Percentiles rank a stretch among this genome's conserved stretches.
Evolutionary conservation across 345 rosid species (phyloP).

Genomic region (Boechera retrofracta): DNA sequence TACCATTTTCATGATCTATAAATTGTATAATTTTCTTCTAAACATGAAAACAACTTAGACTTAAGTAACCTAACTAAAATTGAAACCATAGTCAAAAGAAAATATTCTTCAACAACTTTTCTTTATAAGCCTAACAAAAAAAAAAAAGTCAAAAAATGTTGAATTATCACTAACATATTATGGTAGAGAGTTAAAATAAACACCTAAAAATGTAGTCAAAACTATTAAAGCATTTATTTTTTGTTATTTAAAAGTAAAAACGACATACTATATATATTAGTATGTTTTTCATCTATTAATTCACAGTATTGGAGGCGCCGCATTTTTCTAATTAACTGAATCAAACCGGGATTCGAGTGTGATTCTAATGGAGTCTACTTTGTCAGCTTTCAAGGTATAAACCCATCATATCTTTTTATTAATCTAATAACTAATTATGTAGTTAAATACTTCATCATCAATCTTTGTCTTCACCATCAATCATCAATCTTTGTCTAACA

Average conservation of each 20-base stretch:
- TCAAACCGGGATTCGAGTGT: neutral
- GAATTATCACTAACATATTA: neutral
- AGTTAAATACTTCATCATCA: neutral
- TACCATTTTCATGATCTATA: neutral
- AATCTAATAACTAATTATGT: neutral
- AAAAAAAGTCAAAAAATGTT: neutral
- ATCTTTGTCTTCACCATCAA: constrained; percentile 3
- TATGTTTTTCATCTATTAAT: neutral
- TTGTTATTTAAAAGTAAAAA: too few species aligned
- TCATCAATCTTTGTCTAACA: neutral
- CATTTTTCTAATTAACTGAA: neutral
- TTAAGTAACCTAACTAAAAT: too few species aligned
- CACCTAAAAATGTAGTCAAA: neutral
- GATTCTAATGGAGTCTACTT: neutral
- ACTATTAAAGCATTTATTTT: neutral
- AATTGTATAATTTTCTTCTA: neutral
- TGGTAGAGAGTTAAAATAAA: neutral
- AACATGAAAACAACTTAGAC: too few species aligned
- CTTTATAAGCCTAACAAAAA: neutral
- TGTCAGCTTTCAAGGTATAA: neutral
- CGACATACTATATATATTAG: neutral
- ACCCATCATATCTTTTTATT: neutral
- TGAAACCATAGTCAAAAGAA: too few species aligned
- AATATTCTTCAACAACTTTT: too few species aligned
- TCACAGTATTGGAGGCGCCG: too few species aligned